Evolutionary conservation across 2,329 filamentous ascomycete species (phyloP), one percentile per base, ranked within the genome.

Genomic region (Fusarium verticillioides): DNA sequence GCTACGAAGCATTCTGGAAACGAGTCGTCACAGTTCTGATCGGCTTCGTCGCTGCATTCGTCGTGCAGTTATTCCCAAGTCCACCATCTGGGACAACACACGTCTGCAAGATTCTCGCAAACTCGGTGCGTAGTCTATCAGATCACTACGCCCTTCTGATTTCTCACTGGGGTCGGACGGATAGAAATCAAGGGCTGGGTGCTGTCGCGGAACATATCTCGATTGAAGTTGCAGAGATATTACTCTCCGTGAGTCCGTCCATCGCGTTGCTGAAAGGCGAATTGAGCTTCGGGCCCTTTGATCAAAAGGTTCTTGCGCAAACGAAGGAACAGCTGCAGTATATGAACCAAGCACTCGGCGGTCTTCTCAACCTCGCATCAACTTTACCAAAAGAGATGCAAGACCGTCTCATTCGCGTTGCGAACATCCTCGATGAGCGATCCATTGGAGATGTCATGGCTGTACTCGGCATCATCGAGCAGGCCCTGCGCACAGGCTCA

Each of bases 371-470:
- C 10, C 67, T 82, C 28, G 86, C 65, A 69, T 79, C 70, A 40
- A 82, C 54, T 26, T 73, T 88, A 0, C 83, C 86, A 0, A 75
- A 78, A 5, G 73, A 82, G 2, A 79, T 86, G 4, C 85, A 85
- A 46, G 72, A 77, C 4, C 82, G 84, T 0, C 79, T 88, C 1
- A 78, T 81, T 1, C 78, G 72, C 2, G 75, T 79, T 1, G 79
- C 80, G 1, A 85, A 86, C 3, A 75, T 87, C 2, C 73, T 84
- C 1, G 83, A 86, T 36, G 82, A 86, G 21, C 77, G 79, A 4
- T 79, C 79, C n/a, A 83, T 88, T 15, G 85, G 84, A 7, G 86
- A 87, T 34, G 70, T 86, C 57, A 88, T 88, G 86, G 84, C 85
- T 2, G 85, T 87, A 5, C 73, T 88, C 2, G 79, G 78, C 3